Conservation (phyloP, 805 yeast genomes). For the Suhomyces tanzawaensis region DNA sequence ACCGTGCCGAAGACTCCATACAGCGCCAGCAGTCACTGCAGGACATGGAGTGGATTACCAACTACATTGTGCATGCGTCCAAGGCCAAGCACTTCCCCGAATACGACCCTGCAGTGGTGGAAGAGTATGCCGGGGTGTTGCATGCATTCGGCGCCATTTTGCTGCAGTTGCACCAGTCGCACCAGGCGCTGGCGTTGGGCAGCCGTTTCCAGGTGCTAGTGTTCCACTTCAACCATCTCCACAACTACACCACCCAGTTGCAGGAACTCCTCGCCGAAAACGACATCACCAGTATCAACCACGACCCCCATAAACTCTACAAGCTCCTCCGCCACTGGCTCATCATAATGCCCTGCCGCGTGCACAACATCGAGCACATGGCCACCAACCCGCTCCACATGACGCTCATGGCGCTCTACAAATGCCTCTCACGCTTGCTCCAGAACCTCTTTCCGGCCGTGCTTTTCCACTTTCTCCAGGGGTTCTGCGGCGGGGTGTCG, state of each 20-base stretch:
- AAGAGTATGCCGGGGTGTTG: constrained; percentile 5
- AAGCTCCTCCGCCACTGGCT: constrained; percentile 20
- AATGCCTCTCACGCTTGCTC: constrained; percentile 14
- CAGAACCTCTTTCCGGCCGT: constrained; percentile 23
- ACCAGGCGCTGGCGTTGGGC: background rate
- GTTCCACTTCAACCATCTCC: constrained; percentile 13
- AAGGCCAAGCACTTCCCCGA: constrained; percentile 7
- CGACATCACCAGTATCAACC: constrained; percentile 2
- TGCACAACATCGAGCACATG: constrained; percentile 10
- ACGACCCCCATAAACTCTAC: constrained; percentile 13
- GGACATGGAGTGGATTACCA: constrained; percentile 10
- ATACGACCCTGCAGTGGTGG: constrained; percentile 1
- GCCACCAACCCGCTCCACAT: constrained; percentile 12
- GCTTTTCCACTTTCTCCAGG: constrained; percentile 18
- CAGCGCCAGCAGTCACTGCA: background rate
- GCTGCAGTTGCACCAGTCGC: background rate
- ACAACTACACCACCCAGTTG: constrained; percentile 7
- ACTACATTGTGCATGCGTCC: constrained; percentile 18
- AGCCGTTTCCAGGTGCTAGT: no score
- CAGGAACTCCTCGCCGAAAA: background rate
- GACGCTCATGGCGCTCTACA: constrained; percentile 13
- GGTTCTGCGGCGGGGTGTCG: constrained; percentile 21
- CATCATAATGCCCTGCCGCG: constrained; percentile 19
- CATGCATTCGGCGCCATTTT: constrained; percentile 1
- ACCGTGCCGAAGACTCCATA: background rate